Evolutionary conservation across 306 rosid species (phyloP).

Genomic region (Vigna angularis): DNA sequence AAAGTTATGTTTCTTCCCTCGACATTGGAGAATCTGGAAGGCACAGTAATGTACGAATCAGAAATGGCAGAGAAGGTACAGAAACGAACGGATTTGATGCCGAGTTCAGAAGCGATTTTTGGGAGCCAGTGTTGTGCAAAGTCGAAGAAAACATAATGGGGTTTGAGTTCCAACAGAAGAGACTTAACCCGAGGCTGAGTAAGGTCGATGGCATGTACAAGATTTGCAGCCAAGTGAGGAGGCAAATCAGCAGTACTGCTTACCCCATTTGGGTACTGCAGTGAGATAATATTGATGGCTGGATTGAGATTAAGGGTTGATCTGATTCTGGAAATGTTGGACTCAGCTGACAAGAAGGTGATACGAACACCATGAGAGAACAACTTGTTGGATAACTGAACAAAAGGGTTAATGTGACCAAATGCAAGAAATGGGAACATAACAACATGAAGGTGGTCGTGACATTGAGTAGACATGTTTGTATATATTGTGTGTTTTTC

Average conservation of each 20-base stretch:
- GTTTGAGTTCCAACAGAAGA: constrained; percentile 52
- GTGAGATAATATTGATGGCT: constrained; percentile 40
- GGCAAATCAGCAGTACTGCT: constrained; percentile 53
- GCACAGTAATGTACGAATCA: constrained; percentile 46
- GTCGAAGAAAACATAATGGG: constrained; percentile 56
- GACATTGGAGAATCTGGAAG: constrained; percentile 38
- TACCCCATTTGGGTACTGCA: constrained; percentile 43
- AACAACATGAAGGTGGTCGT: constrained; percentile 41
- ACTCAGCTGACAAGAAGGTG: constrained; percentile 56
- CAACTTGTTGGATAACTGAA: constrained; percentile 62
- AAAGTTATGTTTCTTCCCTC: constrained; percentile 37
- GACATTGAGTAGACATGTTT: constrained; percentile 8
- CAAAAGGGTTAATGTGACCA: constrained; percentile 63
- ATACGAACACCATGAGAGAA: constrained; percentile 51
- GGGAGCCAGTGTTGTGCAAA: constrained; percentile 70
- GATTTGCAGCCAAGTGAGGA: constrained; percentile 36
- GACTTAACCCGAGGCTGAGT: constrained; percentile 50
- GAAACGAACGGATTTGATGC: constrained; percentile 52
- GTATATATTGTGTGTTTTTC: neutral
- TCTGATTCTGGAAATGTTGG: constrained; percentile 45
- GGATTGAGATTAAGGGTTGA: constrained; percentile 47
- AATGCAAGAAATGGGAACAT: constrained; percentile 67
- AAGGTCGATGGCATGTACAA: constrained; percentile 47
- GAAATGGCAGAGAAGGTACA: constrained; percentile 47
- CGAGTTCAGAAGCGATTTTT: constrained; percentile 53